Base-by-base conservation (phyloP, 2,329 filamentous ascomycete species). In the Geosmithia morbida region DNA sequence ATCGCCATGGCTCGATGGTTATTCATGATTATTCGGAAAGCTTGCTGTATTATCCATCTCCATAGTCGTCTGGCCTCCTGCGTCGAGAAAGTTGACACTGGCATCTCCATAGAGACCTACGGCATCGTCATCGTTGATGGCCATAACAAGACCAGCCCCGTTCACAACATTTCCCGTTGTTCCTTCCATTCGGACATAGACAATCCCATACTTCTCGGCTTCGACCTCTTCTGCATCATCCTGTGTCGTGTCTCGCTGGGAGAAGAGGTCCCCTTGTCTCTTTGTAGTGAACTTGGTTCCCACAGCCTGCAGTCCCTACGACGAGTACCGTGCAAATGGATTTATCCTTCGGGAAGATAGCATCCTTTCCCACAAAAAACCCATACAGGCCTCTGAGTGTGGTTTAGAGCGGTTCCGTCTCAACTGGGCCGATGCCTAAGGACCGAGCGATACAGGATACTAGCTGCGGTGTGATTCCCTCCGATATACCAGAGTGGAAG, bases 91-190 rank as follows among this genome's bases (percentile, higher is more conserved):
- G 56, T 95, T 95, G 11, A 86, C 79, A 20, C 82, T 82, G 33
- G 70, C 64, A 2, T 85, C 85, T 8, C 81, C 81, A 48, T 78
- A 75, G 13, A 78, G 66, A 2, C 75, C 70, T 2, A 95, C 75
- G 0, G 85, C 83, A 60, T 95, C 88, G 50, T 89, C 83, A 60
- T 95, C 88, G 50, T 89, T 80, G 0, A 87, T 94, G 60, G 92
- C 92, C 85, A 95, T 92, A 0, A 87, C 87, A 1, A 95, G 74
- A 0, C 88, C 88, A 0, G 89, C 88, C 42, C 88, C 87, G 57
- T 95, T 95, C 52, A 94, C 87, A 52, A 94, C 69, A 1, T 85
- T 94, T 39, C 87, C 88, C 47, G 94, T 81, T 51, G 79, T 79
- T 2, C 72, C 69, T 1, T 61, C 54, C 49, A 73, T 64, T 55